A percentile compares a stretch with the other conserved stretches of the same genome.
Conservation (phyloP, 768 basidiomycete species). For the Suillus spraguei region DNA sequence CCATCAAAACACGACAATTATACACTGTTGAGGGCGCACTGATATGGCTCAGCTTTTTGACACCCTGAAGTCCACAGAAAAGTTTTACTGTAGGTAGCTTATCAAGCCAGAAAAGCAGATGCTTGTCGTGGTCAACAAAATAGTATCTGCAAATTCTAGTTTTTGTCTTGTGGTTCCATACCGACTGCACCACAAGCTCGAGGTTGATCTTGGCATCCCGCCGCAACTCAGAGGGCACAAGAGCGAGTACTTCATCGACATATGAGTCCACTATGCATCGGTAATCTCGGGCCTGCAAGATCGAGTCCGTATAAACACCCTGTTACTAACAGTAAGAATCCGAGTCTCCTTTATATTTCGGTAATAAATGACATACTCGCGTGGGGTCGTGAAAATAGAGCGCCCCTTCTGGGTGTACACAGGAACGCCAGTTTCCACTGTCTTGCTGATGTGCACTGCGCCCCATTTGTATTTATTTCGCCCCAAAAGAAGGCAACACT, state of each 20-base stretch:
- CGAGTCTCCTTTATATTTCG: not conserved
- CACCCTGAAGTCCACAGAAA: slow-evolving; percentile 40
- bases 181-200: slow-evolving; percentile 4
- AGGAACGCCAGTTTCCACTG: slow-evolving; percentile 37
- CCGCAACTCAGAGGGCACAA: not conserved
- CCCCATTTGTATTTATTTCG: not conserved
- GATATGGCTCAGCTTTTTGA: slow-evolving; percentile 39
- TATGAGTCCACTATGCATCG: not conserved
- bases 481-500: not conserved
- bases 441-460: not conserved
- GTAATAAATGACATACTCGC: slow-evolving; percentile 33
- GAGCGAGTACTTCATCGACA: not conserved
- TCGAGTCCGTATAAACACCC: slow-evolving; percentile 51
- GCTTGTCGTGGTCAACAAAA: slow-evolving; percentile 43
- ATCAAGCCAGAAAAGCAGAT: slow-evolving; percentile 52
- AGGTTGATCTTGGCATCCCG: not conserved
- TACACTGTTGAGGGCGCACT: slow-evolving; percentile 31
- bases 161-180: not conserved
- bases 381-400: slow-evolving; percentile 49
- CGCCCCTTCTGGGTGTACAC: slow-evolving; percentile 56
- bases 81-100: slow-evolving; percentile 35
- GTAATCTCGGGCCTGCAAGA: slow-evolving; percentile 29
- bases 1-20: slow-evolving; percentile 5
- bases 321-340: slow-evolving; percentile 18
- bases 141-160: slow-evolving; percentile 37